Evolutionary conservation across 2,329 filamentous ascomycete species (phyloP), one percentile per base, ranked within the genome.

Genomic region (Graphilbum sp.): DNA sequence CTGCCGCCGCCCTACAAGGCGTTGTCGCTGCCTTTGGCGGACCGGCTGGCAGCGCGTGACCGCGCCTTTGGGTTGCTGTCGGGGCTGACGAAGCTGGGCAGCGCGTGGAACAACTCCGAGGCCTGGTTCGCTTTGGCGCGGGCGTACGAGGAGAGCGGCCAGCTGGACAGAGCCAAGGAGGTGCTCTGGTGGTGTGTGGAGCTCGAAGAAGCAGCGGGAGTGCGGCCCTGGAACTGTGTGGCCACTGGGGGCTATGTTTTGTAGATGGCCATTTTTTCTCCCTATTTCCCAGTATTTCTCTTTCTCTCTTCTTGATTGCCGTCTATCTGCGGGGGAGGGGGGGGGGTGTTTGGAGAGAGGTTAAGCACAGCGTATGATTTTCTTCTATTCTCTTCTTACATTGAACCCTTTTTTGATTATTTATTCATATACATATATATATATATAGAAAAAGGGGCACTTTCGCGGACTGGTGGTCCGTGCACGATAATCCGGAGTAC

Each of bases 111-210:
- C 56, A 73, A 79, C 54, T 77, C 83, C 0, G 90, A 96, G 53
- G 90, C 88, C 5, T 98, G 90, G 90, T 88, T 85, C 51, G 73
- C 80, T 5, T 69, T 98, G 25, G 83, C 86, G 1, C 68, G 85
- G 45, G 86, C 84, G 10, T 83, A 95, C 51, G 90, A 98, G 57
- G 75, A 86, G 52, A 82, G 83, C 41, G 82, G 80, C 0, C 83
- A 94, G 60, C 58, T 74, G 2, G 82, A 90, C 29, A 93, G 88
- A 62, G 81, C 90, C 13, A 92, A 87, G 60, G 81, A 90, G 48
- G 85, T 87, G 34, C 67, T 96, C 7, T 96, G 90, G 90, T 96
- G 88, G 86, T 93, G 87, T 49, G 82, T 98, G 12, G 86, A 95
- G 58, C 65, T 98, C 23, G 90, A 96, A 54, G 88, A 98, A 54